A percentile compares a stretch with the other conserved stretches of the same genome.
Conservation (phyloP, 2,329 filamentous ascomycete genomes). For the Exophiala mesophila region DNA sequence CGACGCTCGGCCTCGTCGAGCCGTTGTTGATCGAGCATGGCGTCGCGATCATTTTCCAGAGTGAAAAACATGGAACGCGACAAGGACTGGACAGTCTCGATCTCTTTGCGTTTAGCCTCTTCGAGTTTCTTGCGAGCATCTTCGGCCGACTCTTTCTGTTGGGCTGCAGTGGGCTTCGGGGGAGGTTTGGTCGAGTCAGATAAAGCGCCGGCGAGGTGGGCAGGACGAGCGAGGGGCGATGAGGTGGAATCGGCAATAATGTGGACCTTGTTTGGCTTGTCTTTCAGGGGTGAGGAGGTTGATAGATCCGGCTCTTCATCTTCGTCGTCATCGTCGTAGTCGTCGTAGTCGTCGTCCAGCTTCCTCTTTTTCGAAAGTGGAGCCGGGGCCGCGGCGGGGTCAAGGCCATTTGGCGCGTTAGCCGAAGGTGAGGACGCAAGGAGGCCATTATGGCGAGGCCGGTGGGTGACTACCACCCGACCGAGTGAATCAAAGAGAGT, state of each 20-base stretch:
- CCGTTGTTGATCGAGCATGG: slow-evolving; percentile 96
- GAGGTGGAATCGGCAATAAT: slow-evolving; percentile 35
- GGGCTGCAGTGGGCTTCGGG: slow-evolving; percentile 58
- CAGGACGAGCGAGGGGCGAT: slow-evolving; percentile 48
- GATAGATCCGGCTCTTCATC: slow-evolving; percentile 52
- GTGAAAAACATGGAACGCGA: slow-evolving; percentile 95
- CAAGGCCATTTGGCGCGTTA: slow-evolving; percentile 45
- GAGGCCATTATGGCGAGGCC: slow-evolving; percentile 44
- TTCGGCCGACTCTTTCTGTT: slow-evolving; percentile 65
- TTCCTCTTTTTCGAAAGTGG: slow-evolving; percentile 63
- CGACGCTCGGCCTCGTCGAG: slow-evolving; percentile 95
- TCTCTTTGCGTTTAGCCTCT: slow-evolving; percentile 83
- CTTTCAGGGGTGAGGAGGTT: slow-evolving; percentile 46
- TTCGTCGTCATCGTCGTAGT: slow-evolving; percentile 67
- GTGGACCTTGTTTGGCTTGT: slow-evolving; percentile 38
- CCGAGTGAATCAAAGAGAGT: slow-evolving; percentile 60
- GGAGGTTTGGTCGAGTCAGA: slow-evolving; percentile 41
- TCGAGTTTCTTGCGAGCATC: slow-evolving; percentile 91
- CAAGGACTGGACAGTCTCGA: slow-evolving; percentile 81
- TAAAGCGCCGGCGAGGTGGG: slow-evolving; percentile 45
- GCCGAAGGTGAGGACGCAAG: slow-evolving; percentile 33
- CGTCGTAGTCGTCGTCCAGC: slow-evolving; percentile 75
- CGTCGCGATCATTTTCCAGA: slow-evolving; percentile 87
- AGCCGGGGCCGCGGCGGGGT: slow-evolving; percentile 41
- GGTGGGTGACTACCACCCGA: slow-evolving; percentile 28